Conservation (phyloP, 2,329 filamentous ascomycete species). For the Diaporthe destruens region DNA sequence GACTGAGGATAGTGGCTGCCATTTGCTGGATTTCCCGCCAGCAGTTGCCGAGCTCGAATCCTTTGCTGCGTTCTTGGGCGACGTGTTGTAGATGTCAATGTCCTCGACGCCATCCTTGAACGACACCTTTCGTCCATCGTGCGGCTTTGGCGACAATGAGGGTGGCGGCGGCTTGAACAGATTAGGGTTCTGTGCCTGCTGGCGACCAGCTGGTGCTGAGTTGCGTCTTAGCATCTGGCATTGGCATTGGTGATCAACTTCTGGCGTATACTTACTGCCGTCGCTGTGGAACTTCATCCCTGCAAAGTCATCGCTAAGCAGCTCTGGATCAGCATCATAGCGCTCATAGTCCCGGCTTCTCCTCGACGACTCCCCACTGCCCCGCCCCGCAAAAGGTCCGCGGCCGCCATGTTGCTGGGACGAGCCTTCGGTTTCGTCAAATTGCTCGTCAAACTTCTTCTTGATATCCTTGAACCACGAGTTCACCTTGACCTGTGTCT, state of each 20-base stretch:
- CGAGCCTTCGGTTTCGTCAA: slow-evolving; percentile 75
- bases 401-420: slow-evolving; percentile 51
- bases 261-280: slow-evolving; percentile 64
- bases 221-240: slow-evolving; percentile 44
- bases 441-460: slow-evolving; percentile 93
- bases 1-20: slow-evolving; percentile 91
- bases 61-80: slow-evolving; percentile 67
- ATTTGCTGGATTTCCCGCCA: slow-evolving; percentile 84
- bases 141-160: slow-evolving; percentile 63
- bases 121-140: slow-evolving; percentile 65
- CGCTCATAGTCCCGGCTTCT: slow-evolving; percentile 89
- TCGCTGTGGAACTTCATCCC: slow-evolving; percentile 74
- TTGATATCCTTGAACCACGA: slow-evolving; percentile 91
- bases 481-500: slow-evolving; percentile 94
- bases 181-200: slow-evolving; percentile 74
- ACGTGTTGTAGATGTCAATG: slow-evolving; percentile 79
- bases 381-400: slow-evolving; percentile 56
- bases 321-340: slow-evolving; percentile 94
- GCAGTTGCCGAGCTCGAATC: slow-evolving; percentile 55
- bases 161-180: slow-evolving; percentile 79
- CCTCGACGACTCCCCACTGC: slow-evolving; percentile 72
- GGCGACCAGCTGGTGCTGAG: slow-evolving; percentile 64
- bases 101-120: slow-evolving; percentile 79
- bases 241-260: not conserved
- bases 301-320: slow-evolving; percentile 90